phyloP scores from a whole-genome alignment of 1,284 basidiomycete species.

The Phellopilus nigrolimitatus region DNA sequence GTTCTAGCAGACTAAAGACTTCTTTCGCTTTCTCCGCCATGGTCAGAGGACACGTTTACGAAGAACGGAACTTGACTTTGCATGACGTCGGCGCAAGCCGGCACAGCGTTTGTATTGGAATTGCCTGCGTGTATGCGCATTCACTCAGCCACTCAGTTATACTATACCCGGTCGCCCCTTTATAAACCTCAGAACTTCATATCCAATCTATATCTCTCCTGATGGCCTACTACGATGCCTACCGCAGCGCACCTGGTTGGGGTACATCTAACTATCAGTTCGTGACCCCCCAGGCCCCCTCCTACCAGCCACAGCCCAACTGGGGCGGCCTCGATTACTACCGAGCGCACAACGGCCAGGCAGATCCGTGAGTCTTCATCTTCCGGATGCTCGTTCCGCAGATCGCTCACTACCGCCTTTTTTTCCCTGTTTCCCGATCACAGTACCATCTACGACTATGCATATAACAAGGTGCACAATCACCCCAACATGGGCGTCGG shows the following conservation, averaged over 20 bases:
- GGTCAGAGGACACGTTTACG: too few species aligned
- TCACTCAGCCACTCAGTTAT: neutral
- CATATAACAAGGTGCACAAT: conserved; percentile 47
- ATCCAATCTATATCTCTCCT: too few species aligned
- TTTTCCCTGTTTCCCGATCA: conserved; percentile 23
- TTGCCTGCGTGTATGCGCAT: neutral
- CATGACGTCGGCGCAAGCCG: too few species aligned
- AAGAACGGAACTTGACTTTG: too few species aligned
- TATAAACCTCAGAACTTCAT: too few species aligned
- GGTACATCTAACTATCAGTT: conserved; percentile 54
- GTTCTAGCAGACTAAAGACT: too few species aligned
- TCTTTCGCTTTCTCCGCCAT: too few species aligned
- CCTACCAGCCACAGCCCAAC: conserved; percentile 53
- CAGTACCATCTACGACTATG: conserved; percentile 53
- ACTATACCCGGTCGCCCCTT: conserved; percentile 8
- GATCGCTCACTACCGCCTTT: conserved; percentile 20
- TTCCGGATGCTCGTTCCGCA: neutral
- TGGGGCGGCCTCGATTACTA: conserved; percentile 61
- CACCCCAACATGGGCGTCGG: conserved; percentile 42
- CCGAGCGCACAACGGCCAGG: conserved; percentile 49
- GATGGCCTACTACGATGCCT: conserved; percentile 36
- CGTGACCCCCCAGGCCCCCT: conserved; percentile 45
- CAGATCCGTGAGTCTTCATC: conserved; percentile 47
- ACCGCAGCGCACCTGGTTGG: conserved; percentile 44
- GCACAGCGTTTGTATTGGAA: neutral